Base-by-base conservation (phyloP, 1,139 yeast species). In the Candida glucosophila region DNA sequence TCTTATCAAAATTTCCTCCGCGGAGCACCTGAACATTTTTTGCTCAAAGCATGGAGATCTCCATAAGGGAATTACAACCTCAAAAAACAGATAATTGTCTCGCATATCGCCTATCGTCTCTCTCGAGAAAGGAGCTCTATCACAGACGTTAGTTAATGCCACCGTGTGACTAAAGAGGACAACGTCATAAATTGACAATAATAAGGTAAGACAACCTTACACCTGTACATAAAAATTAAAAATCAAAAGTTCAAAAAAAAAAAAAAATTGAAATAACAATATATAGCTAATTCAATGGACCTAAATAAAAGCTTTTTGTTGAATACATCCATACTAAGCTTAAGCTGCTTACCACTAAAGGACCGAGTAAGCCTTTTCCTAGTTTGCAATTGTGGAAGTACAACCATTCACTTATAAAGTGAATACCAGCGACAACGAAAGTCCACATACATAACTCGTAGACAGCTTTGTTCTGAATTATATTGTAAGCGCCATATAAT, bases 341-440 rank as follows among this genome's bases (percentile, higher is more conserved):
- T 5, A 64, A 52, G 12, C 76, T 54, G 26, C 75, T 64, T 19
- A 73, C 77, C 28, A 90, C 50, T 42, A 85, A 65, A 8, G 98
- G 98, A 5, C 98, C 97, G 30, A 75, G 62, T 31, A 90, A 69
- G 2, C 97, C 97, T 39, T 79, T 81, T 28, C 93, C 96, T 22
- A 85, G 67, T 49, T 73, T 77, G 42, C 92, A 80, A 16, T 93
- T 86, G 30, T 71, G 69, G 59, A 61, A 90, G 23, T 77, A 55
- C 25, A 83, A 57, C 86, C 94, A 82, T 53, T 90, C 98, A 23
- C 77, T 60, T 24, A 74, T 67, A 44, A 90, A 90, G 56, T 90
- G 98, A 40, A 69, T 59, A 22, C 81, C 76, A 5, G 98, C 98
- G 33, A 90, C 73, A 20, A 73, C 54, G 48, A 80, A 90, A n/a